phyloP scores from a whole-genome alignment of 2,329 filamentous ascomycete species.

The Diplodia sapinea region DNA sequence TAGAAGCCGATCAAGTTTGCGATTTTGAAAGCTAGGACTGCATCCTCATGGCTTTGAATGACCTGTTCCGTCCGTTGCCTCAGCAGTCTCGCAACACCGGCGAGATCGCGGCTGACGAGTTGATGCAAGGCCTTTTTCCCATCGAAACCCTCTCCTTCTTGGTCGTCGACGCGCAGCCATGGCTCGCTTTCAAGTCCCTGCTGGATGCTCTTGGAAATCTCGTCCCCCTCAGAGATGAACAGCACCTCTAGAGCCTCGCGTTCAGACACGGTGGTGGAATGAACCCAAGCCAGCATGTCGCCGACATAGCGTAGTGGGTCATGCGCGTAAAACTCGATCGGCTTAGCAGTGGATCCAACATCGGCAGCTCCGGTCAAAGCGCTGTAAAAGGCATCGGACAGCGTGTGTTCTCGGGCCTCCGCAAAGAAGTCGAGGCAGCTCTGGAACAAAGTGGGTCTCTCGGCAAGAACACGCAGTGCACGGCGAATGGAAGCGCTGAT shows the following conservation, averaged over 20 bases:
- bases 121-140: slow-evolving; percentile 81
- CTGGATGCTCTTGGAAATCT: slow-evolving; percentile 81
- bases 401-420: slow-evolving; percentile 81
- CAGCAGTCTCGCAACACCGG: slow-evolving; percentile 81
- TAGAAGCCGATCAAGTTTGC: slow-evolving; percentile 92
- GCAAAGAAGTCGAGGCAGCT: slow-evolving; percentile 93
- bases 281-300: slow-evolving; percentile 97
- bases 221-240: slow-evolving; percentile 88
- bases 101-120: slow-evolving; percentile 83
- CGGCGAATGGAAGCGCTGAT: slow-evolving; percentile 84
- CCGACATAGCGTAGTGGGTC: slow-evolving; percentile 90
- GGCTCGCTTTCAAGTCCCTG: slow-evolving; percentile 81
- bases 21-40: slow-evolving; percentile 85
- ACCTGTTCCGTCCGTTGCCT: slow-evolving; percentile 89
- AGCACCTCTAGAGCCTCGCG: slow-evolving; percentile 88
- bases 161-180: slow-evolving; percentile 66
- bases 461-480: slow-evolving; percentile 84
- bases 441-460: slow-evolving; percentile 88
- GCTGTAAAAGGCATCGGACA: slow-evolving; percentile 87
- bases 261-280: slow-evolving; percentile 92
- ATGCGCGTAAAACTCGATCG: slow-evolving; percentile 92
- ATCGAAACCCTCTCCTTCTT: slow-evolving; percentile 69
- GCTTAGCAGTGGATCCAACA: slow-evolving; percentile 66
- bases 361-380: slow-evolving; percentile 79
- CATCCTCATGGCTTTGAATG: slow-evolving; percentile 89